Conservation (phyloP, 306 rosid species). For the Bauhinia variegata region DNA sequence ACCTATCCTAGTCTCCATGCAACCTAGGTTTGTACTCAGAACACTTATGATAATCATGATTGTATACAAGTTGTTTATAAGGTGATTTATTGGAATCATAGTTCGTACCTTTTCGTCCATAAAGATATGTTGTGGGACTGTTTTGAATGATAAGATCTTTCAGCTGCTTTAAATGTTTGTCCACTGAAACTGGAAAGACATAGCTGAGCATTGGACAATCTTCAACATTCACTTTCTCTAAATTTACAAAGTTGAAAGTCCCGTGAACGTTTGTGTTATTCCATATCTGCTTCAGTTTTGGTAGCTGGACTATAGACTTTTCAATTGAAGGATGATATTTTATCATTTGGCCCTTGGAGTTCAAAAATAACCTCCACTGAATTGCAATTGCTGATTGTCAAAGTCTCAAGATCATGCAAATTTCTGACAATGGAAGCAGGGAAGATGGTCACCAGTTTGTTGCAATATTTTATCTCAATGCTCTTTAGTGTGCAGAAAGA, state of each 20-base stretch:
- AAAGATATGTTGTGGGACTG: not conserved
- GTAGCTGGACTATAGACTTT: not conserved
- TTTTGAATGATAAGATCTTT: not conserved
- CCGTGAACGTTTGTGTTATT: not conserved
- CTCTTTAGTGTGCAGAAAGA: conserved; percentile 9
- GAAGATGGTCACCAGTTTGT: not conserved
- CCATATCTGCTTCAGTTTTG: conserved; percentile 19
- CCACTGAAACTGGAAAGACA: not conserved
- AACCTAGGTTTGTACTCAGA: too few species aligned
- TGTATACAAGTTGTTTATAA: too few species aligned
- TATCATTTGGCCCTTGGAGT: not conserved
- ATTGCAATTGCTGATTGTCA: not conserved
- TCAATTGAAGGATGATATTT: not conserved
- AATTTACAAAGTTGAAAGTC: not conserved
- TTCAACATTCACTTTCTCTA: not conserved
- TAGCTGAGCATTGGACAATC: not conserved
- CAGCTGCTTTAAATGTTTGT: not conserved
- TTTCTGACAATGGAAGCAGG: not conserved
- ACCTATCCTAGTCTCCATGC: too few species aligned
- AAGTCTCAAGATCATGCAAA: not conserved
- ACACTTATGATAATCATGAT: too few species aligned
- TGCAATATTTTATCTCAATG: not conserved
- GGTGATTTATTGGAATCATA: too few species aligned
- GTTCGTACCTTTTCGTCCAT: not conserved
- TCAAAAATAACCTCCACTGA: not conserved